Base-by-base conservation (phyloP, 768 basidiomycete genomes). In the Strobilomyces confusus region DNA sequence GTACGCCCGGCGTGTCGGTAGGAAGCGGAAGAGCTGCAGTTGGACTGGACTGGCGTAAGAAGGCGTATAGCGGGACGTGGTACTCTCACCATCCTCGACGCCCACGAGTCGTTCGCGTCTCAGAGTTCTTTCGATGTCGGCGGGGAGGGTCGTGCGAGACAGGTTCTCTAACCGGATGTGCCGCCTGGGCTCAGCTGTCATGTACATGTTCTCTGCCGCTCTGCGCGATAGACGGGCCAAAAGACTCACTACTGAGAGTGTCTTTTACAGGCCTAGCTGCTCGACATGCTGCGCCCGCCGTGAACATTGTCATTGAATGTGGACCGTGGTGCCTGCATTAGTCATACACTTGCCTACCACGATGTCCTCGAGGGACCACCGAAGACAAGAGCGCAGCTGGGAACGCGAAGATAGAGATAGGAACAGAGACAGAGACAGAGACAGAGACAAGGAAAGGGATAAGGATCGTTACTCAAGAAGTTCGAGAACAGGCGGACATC, bases 371-470 rank as follows among this genome's bases (percentile, higher is more conserved):
- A 80, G 80, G 57, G 81, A 82, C 57, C 68, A 77, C 59, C 75
- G 81, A 63, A 71, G 78, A 65, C 79, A 81, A 55, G 84, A 86
- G 62, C 69, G 83, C 59, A 84, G 83, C 63, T 81, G 83, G 80
- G 84, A 86, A 55, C 76, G 71, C 30, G 72, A 72, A 60, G 68
- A 70, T 43, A 62, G 72, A 7, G 61, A 63, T 47, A 58, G 61
- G 15, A 60, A 58, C 40, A 51, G 53, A 14, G 42, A 72, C 37
- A 60, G 61, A 23, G 32, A 43, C 30, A 51, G 34, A 12, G 69
- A 77, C 49, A 71, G 72, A 33, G 42, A 72, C 37, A 60, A 60
- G 26, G 32, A 43, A 20, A 51, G 34, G 17, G 69, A 77, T 48
- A 71, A 72, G 34, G 76, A 79, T 55, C 73, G 79, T 22, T 69